Base-by-base conservation (phyloP, 2,329 filamentous ascomycete species). In the Claviceps quebecensis region DNA sequence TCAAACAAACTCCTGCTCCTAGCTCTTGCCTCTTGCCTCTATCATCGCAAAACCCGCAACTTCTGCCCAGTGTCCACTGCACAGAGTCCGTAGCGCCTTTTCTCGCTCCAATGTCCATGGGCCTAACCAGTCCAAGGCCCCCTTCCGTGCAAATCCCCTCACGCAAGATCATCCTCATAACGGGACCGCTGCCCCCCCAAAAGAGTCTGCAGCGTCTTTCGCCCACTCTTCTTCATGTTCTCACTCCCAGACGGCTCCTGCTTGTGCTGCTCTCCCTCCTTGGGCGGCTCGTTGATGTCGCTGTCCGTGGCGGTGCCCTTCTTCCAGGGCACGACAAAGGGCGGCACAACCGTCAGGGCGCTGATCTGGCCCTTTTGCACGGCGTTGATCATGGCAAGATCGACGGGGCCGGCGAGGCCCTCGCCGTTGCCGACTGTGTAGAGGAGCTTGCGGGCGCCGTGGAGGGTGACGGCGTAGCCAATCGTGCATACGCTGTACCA, bases 401-500 rank as follows among this genome's bases (percentile, higher is more conserved):
- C 49, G 36, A 51, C 34, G 7, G 49, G 49, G 7, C 19, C 49
- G 1, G 22, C 23, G 8, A 51, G 29, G 7, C 49, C 19, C 3
- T 26, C n/a, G 19, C 43, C 36, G 7, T 47, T 51, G 19, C 49
- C 49, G 6, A 51, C 14, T 13, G 44, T 47, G 17, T 51, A 51
- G 5, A 51, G 22, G 3, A 51, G 49, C 44, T 46, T 47, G 4
- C 38, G 22, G 16, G 49, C 49, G 5, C 49, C 49, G 22, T 26
- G 4, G 19, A 39, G 43, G 16, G 49, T 47, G 14, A 51, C 19
- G 19, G 49, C 49, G 5, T 51, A 51, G 14, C 49, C 49, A n/a
- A 51, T 23, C 3, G 49, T 51, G 11, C 49, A 51, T 17, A 51
- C 49, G n/a, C 16, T 39, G 11, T 51, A 51, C 49, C 49, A 51